Percentiles rank a stretch among this genome's conserved stretches.
phyloP scores from a whole-genome alignment of 306 rosid species.

The Gynostemma pentaphyllum region DNA sequence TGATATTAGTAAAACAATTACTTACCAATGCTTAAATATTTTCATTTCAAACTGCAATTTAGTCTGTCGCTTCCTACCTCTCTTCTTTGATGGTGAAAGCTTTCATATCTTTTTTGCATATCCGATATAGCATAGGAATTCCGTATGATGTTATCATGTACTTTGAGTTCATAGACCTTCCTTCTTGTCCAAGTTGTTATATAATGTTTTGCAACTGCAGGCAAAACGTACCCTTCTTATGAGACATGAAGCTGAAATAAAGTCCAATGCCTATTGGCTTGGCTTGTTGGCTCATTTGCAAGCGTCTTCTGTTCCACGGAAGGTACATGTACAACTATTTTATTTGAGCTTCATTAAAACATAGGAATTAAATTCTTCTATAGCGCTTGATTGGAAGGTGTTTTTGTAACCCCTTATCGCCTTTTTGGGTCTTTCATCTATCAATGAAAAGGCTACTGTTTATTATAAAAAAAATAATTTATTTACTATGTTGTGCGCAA shows the following conservation, averaged over 20 bases:
- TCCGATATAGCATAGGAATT: neutral
- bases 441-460: too few species aligned
- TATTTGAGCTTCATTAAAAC: too few species aligned
- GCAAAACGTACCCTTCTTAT: conserved; percentile 88
- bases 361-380: too few species aligned
- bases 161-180: neutral
- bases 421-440: too few species aligned
- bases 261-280: conserved; percentile 94
- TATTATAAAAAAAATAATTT: conserved; percentile 7
- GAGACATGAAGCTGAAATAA: conserved; percentile 97
- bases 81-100: too few species aligned
- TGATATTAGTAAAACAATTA: neutral
- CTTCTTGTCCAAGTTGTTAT: neutral
- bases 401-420: too few species aligned
- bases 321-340: conserved; percentile 75
- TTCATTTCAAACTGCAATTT: neutral
- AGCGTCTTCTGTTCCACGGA: conserved; percentile 91
- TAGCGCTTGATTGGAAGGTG: too few species aligned
- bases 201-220: conserved; percentile 28
- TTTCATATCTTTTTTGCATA: neutral
- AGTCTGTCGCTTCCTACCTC: neutral
- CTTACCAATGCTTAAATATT: neutral
- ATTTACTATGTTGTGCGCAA: neutral
- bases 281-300: conserved; percentile 92
- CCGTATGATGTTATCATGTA: neutral